Conservation (phyloP, 148 eudicot species). For the Silene latifolia region DNA sequence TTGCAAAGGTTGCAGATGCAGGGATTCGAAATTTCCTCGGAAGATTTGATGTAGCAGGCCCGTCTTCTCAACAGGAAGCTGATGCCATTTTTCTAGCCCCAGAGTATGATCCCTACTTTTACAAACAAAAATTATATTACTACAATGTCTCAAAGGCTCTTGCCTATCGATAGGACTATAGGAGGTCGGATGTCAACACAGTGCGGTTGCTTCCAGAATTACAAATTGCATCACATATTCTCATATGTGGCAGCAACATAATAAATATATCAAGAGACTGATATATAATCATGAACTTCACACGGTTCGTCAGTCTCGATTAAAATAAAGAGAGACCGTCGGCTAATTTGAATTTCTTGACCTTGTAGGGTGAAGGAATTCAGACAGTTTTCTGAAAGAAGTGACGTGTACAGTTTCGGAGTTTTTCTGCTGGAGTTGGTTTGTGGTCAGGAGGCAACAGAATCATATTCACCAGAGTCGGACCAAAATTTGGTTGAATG, state of each 20-base stretch:
- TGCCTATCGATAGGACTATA: no score
- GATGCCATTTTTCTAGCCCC: slow-evolving; percentile 91
- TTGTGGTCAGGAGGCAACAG: slow-evolving; percentile 73
- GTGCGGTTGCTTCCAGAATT: no score
- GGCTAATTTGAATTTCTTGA: slow-evolving; percentile 7
- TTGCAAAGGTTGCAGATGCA: slow-evolving; percentile 98
- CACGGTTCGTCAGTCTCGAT: no score
- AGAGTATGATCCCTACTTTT: slow-evolving; percentile 52
- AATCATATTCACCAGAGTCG: slow-evolving; percentile 45
- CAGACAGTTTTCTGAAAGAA: slow-evolving; percentile 78
- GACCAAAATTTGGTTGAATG: slow-evolving; percentile 66
- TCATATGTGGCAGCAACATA: no score
- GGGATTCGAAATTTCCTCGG: slow-evolving; percentile 88
- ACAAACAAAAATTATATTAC: no score
- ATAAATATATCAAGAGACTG: neutral
- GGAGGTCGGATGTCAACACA: no score
- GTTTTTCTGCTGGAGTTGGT: slow-evolving; percentile 86
- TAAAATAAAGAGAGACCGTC: no score
- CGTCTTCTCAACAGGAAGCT: slow-evolving; percentile 66
- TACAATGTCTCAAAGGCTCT: no score
- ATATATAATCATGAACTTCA: no score
- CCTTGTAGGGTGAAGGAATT: slow-evolving; percentile 80
- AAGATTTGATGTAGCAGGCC: slow-evolving; percentile 62
- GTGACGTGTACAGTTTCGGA: slow-evolving; percentile 85
- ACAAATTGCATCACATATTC: neutral